A percentile compares a stretch with the other conserved stretches of the same genome.
Conservation (phyloP, 75 land plant species). For the Cupressus sempervirens region DNA sequence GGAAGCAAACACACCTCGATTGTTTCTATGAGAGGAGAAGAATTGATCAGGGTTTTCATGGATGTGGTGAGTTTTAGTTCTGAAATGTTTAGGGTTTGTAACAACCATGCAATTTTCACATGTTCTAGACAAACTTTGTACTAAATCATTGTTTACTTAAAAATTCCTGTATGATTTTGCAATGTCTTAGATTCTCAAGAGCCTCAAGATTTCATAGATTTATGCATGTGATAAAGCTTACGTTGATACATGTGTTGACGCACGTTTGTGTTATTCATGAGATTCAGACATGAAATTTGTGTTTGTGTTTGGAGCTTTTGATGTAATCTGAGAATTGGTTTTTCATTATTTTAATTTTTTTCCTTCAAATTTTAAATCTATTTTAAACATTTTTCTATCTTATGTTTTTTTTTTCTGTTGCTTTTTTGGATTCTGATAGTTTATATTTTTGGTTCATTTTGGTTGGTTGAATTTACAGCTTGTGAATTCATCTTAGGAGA, state of each 20-base stretch:
- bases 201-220: neutral
- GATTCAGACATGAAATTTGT: neutral
- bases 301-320: neutral
- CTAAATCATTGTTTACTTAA: too few relatives aligned
- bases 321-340: too few relatives aligned
- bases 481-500: too few relatives aligned
- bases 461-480: too few relatives aligned
- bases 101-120: neutral
- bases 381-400: neutral
- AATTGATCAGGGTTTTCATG: slow-evolving; percentile 68
- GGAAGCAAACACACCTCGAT: slow-evolving; percentile 57
- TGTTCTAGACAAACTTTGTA: neutral
- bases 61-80: slow-evolving; percentile 22
- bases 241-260: neutral
- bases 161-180: too few relatives aligned
- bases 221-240: neutral
- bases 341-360: too few relatives aligned
- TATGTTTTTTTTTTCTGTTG: too few relatives aligned
- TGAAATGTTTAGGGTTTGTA: neutral
- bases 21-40: slow-evolving; percentile 53
- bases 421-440: too few relatives aligned
- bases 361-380: too few relatives aligned
- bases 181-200: too few relatives aligned
- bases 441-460: too few relatives aligned
- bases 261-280: neutral